A percentile compares a stretch with the other conserved stretches of the same genome.
Conservation (phyloP, 345 rosid genomes). For the Eucalyptus urophylla region DNA sequence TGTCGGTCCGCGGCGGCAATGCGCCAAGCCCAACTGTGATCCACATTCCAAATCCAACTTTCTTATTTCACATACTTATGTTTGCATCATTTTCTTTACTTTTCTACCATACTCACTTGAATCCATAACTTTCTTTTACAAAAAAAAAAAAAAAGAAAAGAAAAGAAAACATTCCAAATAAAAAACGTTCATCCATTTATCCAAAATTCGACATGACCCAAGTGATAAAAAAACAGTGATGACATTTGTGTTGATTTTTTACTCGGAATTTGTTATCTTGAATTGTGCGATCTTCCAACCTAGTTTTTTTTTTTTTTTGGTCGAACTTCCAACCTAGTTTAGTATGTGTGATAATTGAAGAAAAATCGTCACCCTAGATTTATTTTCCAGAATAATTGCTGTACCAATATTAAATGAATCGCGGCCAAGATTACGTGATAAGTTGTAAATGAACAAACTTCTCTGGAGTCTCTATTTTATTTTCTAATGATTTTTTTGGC, state of each 20-base stretch:
- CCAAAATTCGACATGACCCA: too few species aligned
- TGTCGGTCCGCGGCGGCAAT: neutral
- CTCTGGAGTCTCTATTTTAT: neutral
- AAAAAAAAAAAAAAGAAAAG: too few species aligned
- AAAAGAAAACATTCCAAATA: too few species aligned
- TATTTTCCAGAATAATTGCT: neutral
- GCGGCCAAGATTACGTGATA: neutral
- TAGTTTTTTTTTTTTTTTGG: too few species aligned
- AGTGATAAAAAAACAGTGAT: too few species aligned
- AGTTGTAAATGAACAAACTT: neutral
- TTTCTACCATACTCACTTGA: too few species aligned
- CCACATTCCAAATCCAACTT: neutral
- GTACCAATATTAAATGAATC: neutral
- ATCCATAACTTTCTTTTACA: too few species aligned
- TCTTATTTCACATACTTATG: neutral
- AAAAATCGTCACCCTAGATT: neutral
- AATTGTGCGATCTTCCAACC: neutral
- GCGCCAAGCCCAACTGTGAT: neutral
- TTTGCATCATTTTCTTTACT: too few species aligned
- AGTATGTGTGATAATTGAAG: neutral
- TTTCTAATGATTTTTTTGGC: neutral
- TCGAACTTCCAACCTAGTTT: neutral
- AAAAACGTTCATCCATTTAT: too few species aligned
- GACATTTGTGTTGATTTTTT: too few species aligned
- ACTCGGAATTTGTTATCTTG: neutral